Base-by-base conservation (phyloP, 2,329 filamentous ascomycete genomes). In the Sarocladium oryzae region DNA sequence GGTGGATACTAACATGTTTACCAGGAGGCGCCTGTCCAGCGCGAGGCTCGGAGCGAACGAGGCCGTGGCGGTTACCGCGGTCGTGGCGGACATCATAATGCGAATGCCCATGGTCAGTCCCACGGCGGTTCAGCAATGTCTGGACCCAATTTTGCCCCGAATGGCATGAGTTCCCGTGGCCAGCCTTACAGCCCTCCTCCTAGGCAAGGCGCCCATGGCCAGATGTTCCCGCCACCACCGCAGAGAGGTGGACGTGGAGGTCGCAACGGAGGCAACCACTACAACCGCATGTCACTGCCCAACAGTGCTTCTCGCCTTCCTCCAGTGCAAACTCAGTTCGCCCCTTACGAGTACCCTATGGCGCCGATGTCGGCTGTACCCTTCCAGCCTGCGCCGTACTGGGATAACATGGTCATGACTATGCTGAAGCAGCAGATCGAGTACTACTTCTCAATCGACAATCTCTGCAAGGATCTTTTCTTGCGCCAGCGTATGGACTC, bases 391-490 rank as follows among this genome's bases (percentile, higher is more conserved):
- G 26, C 35, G 2, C 79, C 62, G 4, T 78, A 79, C 81, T 61
- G 77, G 73, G 55, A 78, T 59, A 83, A 85, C 62, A 58, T 67
- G 56, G 49, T 66, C 15, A 43, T 75, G 33, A 58, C 67, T 3
- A 64, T 74, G 43, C 64, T 81, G 46, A 74, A 69, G 51, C 65
- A 64, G 56, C 72, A 78, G 63, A 79, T 90, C 33, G 89, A 96
- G 62, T 99, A 96, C 73, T 99, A 99, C 69, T 96, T 99, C 70
- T 97, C 92, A 0, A 80, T 96, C 24, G 88, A 96, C 62, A 99
- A 99, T 65, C 77, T 97, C 48, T 88, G 89, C 77, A 96, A 96
- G 69, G 93, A 99, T 63, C 77, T 88, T 62, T 97, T 84, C 68
- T 76, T 99, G 53, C 85, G 93, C 52, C 84, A 82, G 61, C 85